Base-by-base conservation (phyloP, 2,329 filamentous ascomycete genomes). In the Colletotrichum neosansevieriae region DNA sequence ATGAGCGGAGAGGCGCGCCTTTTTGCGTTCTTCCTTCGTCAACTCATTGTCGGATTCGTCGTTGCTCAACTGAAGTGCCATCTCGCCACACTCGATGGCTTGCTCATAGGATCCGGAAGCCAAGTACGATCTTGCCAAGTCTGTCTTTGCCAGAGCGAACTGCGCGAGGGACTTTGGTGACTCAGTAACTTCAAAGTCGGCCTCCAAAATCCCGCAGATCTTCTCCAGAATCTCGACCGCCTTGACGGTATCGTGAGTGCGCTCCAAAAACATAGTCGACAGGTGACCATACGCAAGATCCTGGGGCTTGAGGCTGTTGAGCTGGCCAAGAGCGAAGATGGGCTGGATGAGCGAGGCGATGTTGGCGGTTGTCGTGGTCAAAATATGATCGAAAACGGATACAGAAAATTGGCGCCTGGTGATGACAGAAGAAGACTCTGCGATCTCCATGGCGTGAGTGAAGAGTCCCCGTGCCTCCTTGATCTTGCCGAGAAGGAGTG, bases 401-500 rank as follows among this genome's bases (percentile, higher is more conserved):
- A 91, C 82, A 0, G 93, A 86, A 76, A 94, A 98, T 76, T 95
- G 92, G 34, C 91, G 88, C 76, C 94, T 92, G 0, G 91, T 89
- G 4, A 94, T 83, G 2, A 90, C 78, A 0, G 91, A 90, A 0
- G 92, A 92, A 0, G 93, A 91, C 69, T 94, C 92, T 0, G 94
- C 90, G 56, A 99, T 95, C 71, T 97, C 94, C 82, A 97, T 96
- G 0, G 96, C 95, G 76, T 99, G 96, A 1, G 93, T 94, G 76
- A 98, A 97, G 10, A 98, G 87, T 11, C 90, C 90, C 21, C 93
- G 86, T 1, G 95, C 94, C 79, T 98, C 94, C 69, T 88, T 89
- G 0, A 82, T 73, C 70, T 97, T 91, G 1, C 93, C 94, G 57
- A 88, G 87, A 32, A 95, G 82, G 15, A 94, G 84, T 4, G 96